These are phyloP conservation scores for Colletotrichum simmondsii DNA, from an alignment of 2,329 filamentous ascomycete genomes.

Conservation along the genomic window DNA sequence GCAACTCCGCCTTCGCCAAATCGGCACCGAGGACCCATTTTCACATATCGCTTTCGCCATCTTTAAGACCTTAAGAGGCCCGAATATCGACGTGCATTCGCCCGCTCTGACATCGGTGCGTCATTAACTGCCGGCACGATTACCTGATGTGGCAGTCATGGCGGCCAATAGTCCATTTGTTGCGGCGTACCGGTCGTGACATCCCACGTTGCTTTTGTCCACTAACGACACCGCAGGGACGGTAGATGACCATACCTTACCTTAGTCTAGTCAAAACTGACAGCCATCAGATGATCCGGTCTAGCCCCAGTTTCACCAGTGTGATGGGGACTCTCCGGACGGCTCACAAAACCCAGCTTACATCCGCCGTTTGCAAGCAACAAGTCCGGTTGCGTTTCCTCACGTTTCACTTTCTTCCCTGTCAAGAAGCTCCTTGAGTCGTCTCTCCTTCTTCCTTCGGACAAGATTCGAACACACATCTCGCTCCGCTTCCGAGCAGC, in stretches of 20 bases:
- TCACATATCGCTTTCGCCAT: background rate
- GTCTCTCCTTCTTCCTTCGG: background rate
- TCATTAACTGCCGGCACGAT: slow-evolving; percentile 27
- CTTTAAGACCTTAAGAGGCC: slow-evolving; percentile 5
- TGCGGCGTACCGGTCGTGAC: slow-evolving; percentile 22
- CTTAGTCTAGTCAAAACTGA: slow-evolving; percentile 25
- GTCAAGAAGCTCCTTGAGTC: slow-evolving; percentile 3
- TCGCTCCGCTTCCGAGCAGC: slow-evolving; percentile 6
- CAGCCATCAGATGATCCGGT: slow-evolving; percentile 33
- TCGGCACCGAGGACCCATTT: background rate
- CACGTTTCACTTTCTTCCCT: slow-evolving; percentile 33
- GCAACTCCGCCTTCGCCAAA: background rate
- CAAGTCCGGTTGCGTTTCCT: slow-evolving; percentile 7
- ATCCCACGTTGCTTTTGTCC: slow-evolving; percentile 33
- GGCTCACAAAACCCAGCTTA: slow-evolving; percentile 34
- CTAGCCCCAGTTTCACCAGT: slow-evolving; percentile 34
- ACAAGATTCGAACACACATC: background rate
- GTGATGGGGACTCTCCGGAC: slow-evolving; percentile 24
- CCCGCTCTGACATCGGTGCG: slow-evolving; percentile 28
- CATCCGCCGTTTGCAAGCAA: slow-evolving; percentile 17
- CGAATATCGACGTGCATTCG: slow-evolving; percentile 27
- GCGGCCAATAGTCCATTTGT: slow-evolving; percentile 33
- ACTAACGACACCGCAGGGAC: slow-evolving; percentile 30
- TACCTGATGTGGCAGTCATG: slow-evolving; percentile 30
- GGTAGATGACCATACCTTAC: slow-evolving; percentile 26